Evolutionary conservation across 2,329 filamentous ascomycete genomes (phyloP).

Genomic region (Arthrinium phaeospermum): DNA sequence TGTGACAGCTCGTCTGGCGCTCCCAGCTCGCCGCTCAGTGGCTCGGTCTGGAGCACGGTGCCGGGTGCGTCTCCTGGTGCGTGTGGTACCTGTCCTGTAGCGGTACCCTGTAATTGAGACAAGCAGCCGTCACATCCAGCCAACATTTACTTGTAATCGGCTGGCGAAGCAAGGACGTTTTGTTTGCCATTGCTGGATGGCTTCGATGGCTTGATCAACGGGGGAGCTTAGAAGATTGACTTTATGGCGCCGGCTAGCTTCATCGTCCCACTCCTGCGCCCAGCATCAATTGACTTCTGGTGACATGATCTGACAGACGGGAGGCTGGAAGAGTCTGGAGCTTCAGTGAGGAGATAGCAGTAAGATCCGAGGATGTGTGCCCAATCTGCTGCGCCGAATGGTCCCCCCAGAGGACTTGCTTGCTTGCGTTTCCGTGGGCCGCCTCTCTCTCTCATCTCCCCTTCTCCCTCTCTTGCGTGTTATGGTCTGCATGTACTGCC

Average conservation of each 20-base stretch:
- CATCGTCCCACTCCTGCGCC: neutral
- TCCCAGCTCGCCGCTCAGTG: constrained; percentile 3
- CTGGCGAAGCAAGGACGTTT: neutral
- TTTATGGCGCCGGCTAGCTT: neutral
- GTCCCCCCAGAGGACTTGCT: neutral
- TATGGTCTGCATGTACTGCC: neutral
- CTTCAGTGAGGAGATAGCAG: neutral
- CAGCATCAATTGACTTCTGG: neutral
- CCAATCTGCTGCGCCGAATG: neutral
- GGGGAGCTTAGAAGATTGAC: neutral
- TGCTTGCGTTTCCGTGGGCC: neutral
- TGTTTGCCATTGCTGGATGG: neutral
- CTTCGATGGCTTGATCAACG: neutral
- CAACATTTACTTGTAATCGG: neutral
- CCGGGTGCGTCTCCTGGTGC: neutral
- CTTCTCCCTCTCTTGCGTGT: neutral
- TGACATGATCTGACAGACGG: constrained; percentile 15
- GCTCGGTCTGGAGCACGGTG: constrained; percentile 10
- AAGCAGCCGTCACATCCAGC: neutral
- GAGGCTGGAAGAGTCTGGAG: constrained; percentile 10
- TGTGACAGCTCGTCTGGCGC: constrained; percentile 15
- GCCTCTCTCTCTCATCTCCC: neutral
- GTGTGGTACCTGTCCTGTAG: neutral
- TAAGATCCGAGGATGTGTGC: neutral
- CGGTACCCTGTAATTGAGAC: neutral